Conservation (phyloP, 768 basidiomycete species). For the Melanogaster broomeanus region DNA sequence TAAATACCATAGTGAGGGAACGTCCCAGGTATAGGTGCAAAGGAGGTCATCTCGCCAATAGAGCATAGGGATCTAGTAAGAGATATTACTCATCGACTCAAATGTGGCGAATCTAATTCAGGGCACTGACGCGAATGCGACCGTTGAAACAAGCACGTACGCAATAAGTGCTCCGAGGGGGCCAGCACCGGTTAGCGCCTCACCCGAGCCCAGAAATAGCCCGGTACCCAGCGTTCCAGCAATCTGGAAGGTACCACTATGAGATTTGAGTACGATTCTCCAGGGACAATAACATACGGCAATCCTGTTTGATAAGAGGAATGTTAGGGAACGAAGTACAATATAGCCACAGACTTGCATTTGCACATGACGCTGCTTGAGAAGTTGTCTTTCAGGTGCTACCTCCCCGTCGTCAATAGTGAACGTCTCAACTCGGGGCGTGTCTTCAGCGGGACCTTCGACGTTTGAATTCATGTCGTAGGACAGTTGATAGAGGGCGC, state of each 20-base stretch:
- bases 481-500: no score
- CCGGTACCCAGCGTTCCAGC: slow-evolving; percentile 78
- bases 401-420: no score
- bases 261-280: not conserved
- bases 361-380: slow-evolving; percentile 79
- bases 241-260: slow-evolving; percentile 40
- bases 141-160: slow-evolving; percentile 63
- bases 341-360: slow-evolving; percentile 47
- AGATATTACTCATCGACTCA: not conserved
- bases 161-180: slow-evolving; percentile 68
- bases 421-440: no score
- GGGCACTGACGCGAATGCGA: slow-evolving; percentile 58
- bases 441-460: no score
- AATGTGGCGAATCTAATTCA: slow-evolving; percentile 26
- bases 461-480: no score
- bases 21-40: slow-evolving; percentile 76
- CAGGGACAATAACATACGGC: slow-evolving; percentile 47
- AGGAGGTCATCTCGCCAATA: slow-evolving; percentile 78
- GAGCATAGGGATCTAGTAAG: slow-evolving; percentile 55
- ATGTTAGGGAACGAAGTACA: not conserved
- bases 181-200: slow-evolving; percentile 58
- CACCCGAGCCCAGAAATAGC: slow-evolving; percentile 71
- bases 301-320: slow-evolving; percentile 44
- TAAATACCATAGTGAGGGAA: slow-evolving; percentile 68
- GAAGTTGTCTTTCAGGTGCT: slow-evolving; percentile 4